phyloP scores from a whole-genome alignment of 2,329 filamentous ascomycete genomes.

The Penicillium sclerotiorum region DNA sequence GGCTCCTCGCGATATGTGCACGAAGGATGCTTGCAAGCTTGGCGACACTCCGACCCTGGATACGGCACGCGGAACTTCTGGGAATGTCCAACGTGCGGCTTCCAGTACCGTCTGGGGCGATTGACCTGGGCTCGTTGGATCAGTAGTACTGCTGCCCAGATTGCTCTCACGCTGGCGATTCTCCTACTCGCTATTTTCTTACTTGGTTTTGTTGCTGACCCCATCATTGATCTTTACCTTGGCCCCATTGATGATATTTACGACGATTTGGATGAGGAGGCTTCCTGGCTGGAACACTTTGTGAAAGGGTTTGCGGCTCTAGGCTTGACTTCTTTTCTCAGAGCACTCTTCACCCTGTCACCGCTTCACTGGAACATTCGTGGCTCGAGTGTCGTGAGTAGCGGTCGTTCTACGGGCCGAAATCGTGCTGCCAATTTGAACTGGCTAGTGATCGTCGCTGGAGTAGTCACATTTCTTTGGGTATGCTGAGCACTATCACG shows the following conservation, averaged over 20 bases:
- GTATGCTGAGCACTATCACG: slow-evolving; percentile 54
- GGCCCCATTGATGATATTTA: slow-evolving; percentile 71
- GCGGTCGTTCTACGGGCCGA: slow-evolving; percentile 64
- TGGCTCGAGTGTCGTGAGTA: slow-evolving; percentile 49
- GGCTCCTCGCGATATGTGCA: slow-evolving; percentile 93
- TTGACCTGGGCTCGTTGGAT: slow-evolving; percentile 74
- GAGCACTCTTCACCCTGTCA: slow-evolving; percentile 72
- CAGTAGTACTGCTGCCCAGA: slow-evolving; percentile 67
- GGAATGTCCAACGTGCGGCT: slow-evolving; percentile 85
- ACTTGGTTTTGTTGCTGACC: slow-evolving; percentile 89
- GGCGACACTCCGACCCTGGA: slow-evolving; percentile 73
- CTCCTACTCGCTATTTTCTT: slow-evolving; percentile 74
- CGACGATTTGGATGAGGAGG: slow-evolving; percentile 47
- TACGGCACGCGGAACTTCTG: slow-evolving; percentile 72
- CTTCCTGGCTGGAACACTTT: slow-evolving; percentile 80
- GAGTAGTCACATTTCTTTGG: slow-evolving; percentile 75
- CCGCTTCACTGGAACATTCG: slow-evolving; percentile 69
- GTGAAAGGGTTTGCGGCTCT: slow-evolving; percentile 87
- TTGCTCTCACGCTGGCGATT: slow-evolving; percentile 70
- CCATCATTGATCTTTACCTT: slow-evolving; percentile 84
- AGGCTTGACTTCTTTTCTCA: slow-evolving; percentile 81
- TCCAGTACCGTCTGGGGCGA: slow-evolving; percentile 76
- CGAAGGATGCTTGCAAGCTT: slow-evolving; percentile 81
- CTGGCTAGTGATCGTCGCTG: slow-evolving; percentile 76
- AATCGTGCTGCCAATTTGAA: slow-evolving; percentile 78